Base-by-base conservation (phyloP, 2,329 filamentous ascomycete species). In the Xylariales sp. region DNA sequence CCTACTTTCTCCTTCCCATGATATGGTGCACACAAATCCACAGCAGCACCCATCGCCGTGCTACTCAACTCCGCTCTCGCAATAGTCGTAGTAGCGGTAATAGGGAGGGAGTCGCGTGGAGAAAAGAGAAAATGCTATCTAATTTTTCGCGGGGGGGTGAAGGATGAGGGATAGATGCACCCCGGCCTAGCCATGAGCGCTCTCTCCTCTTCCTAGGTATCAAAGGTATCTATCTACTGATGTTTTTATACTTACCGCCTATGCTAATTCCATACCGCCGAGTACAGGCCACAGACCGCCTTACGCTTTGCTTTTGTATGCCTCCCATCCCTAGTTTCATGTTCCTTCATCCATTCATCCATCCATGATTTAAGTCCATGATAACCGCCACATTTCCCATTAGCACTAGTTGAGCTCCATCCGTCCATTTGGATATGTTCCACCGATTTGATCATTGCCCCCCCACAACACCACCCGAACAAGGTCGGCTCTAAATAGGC, bases 201-300 rank as follows among this genome's bases (percentile, higher is more conserved):
- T 32, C 60, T 45, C 54, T 30, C 49, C 48, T 56, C 36, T 18
- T 61, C 58, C 49, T 36, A 62, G 59, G 64, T 63, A 63, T 69
- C 63, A 66, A 57, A 58, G 64, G 60, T 64, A 69, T 65, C 68
- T 68, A 69, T 69, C 69, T 71, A 69, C 66, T 64, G 4, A 32
- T 62, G 39, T 59, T 62, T 66, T 65, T 57, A 18, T 53, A 45
- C 63, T 62, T 55, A 14, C 52, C 57, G 28, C 55, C 23, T 43
- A 60, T 64, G 61, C 52, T 48, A 58, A 56, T 45, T 39, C 32
- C 39, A 8, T 23, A 14, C 56, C 39, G 28, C 41, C 18, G 39
- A 58, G 32, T 56, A 50, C 58, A 58, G 58, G 32, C 48, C 52
- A 50, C 58, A 58, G 58, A 39, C 48, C 53, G 63, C 23, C 34